Conservation (phyloP, 352 stramenopile genomes). For the Phytophthora melonis region DNA sequence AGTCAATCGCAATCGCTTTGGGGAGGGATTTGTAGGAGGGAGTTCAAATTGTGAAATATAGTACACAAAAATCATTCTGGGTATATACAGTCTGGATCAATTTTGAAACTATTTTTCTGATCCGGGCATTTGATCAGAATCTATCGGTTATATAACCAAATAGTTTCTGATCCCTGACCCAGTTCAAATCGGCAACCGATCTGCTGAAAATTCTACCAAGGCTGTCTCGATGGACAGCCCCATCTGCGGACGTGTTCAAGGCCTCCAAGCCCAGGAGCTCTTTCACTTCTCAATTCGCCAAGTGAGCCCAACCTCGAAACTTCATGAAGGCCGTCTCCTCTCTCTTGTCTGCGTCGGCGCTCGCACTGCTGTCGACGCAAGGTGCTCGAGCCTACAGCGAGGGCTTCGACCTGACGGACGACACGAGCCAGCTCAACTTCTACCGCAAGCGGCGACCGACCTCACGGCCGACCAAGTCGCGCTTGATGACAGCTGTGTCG, state of each 20-base stretch:
- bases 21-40: too few species aligned
- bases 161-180: too few species aligned
- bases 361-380: conserved; percentile 15
- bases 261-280: conserved; percentile 14
- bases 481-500: conserved; percentile 50
- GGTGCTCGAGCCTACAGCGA: conserved; percentile 41
- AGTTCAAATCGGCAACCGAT: too few species aligned
- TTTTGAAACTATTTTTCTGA: too few species aligned
- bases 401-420: conserved; percentile 62
- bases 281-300: conserved; percentile 35
- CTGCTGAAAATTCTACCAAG: too few species aligned
- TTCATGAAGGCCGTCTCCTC: conserved; percentile 47
- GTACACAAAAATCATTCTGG: too few species aligned
- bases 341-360: conserved; percentile 18
- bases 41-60: too few species aligned
- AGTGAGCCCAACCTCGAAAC: conserved; percentile 9
- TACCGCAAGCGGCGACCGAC: conserved; percentile 59
- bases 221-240: neutral
- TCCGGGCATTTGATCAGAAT: too few species aligned
- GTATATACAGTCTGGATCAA: too few species aligned
- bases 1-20: too few species aligned
- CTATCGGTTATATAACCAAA: too few species aligned
- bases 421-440: conserved; percentile 69
- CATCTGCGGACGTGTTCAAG: neutral
- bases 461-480: conserved; percentile 47